phyloP scores from a whole-genome alignment of 805 yeast genomes.

The Lachancea fermentati region DNA sequence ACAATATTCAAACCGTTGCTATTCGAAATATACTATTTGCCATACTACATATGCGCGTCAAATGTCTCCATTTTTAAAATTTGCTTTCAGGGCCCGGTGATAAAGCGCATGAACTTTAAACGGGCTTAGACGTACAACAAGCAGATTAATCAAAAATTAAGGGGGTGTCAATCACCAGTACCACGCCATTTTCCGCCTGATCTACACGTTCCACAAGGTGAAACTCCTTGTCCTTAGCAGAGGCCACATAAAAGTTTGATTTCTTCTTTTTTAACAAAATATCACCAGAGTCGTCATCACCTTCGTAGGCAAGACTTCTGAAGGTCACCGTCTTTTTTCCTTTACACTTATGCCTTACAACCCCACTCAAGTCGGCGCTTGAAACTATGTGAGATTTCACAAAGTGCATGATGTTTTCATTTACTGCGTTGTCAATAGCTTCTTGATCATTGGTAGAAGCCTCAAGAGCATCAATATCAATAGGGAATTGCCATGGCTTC shows the following conservation, averaged over 20 bases:
- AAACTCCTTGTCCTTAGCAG: conserved; percentile 32
- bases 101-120: not conserved
- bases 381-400: conserved; percentile 57
- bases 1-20: not conserved
- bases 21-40: not conserved
- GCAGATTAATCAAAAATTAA: conserved; percentile 20
- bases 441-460: conserved; percentile 28
- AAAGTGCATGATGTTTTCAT: conserved; percentile 50
- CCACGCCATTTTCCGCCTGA: conserved; percentile 41
- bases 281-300: conserved; percentile 32
- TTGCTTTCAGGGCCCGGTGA: not conserved
- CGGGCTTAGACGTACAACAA: not conserved
- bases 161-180: conserved; percentile 36
- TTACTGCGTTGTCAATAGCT: conserved; percentile 44
- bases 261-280: conserved; percentile 35
- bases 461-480: conserved; percentile 32
- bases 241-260: conserved; percentile 33
- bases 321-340: conserved; percentile 23
- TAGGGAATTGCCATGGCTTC: conserved; percentile 86
- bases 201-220: conserved; percentile 32
- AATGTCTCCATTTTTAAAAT: not conserved
- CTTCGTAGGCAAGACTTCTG: conserved; percentile 12
- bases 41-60: not conserved
- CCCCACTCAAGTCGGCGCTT: conserved; percentile 10
- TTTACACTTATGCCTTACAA: not conserved